A percentile compares a stretch with the other conserved stretches of the same genome.
Evolutionary conservation across 306 rosid genomes (phyloP).

Genomic region (cucumber (Cucumis sativus)): DNA sequence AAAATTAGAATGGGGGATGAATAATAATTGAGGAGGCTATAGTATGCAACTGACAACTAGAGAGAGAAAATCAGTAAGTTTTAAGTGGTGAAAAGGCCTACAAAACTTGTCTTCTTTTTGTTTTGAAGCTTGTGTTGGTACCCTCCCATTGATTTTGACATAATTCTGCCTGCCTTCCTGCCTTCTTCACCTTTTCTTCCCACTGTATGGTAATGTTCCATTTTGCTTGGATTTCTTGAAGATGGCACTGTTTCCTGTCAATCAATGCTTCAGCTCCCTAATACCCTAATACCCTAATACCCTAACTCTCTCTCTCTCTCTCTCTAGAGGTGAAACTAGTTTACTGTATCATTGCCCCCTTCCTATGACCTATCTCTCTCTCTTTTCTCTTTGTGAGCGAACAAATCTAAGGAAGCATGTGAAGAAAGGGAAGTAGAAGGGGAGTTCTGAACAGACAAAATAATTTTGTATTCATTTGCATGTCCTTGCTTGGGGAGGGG

Average conservation of each 20-base stretch:
- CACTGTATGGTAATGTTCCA: neutral
- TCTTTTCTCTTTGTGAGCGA: neutral
- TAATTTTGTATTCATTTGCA: conserved; percentile 8
- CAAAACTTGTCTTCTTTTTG: neutral
- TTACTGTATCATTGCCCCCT: neutral
- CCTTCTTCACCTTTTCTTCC: conserved; percentile 1
- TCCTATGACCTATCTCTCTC: neutral
- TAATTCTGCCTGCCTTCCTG: conserved; percentile 9
- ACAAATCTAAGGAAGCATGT: neutral
- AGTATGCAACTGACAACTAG: neutral
- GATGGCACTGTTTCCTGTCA: neutral
- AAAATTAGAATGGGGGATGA: neutral
- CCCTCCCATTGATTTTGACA: neutral
- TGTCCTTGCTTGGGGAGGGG: neutral
- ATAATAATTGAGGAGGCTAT: neutral
- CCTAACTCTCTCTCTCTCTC: neutral
- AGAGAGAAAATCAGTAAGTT: neutral
- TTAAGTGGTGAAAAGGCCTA: neutral
- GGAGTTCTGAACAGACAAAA: conserved; percentile 2
- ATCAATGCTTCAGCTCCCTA: neutral
- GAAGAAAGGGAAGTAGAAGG: conserved; percentile 1
- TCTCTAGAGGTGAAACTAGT: neutral
- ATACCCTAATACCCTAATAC: neutral
- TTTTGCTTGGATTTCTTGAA: conserved; percentile 2
- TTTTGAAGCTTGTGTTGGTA: neutral